Base-by-base conservation (phyloP, 2,329 filamentous ascomycete genomes). In the Neoascochyta sp. region DNA sequence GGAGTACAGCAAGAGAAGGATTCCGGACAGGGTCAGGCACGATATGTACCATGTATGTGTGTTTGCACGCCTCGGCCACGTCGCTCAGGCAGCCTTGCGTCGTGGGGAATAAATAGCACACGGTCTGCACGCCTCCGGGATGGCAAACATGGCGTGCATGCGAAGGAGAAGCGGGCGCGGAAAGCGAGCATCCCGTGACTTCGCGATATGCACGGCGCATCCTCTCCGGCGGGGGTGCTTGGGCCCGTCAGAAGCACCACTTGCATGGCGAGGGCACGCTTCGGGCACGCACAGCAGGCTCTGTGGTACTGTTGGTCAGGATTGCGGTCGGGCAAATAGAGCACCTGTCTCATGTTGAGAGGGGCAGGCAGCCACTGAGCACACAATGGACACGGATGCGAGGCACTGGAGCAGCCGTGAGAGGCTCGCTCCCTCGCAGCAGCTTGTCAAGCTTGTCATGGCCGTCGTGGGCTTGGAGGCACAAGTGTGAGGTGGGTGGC, bases 401-500 rank as follows among this genome's bases (percentile, higher is more conserved):
- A 26, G 24, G 34, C 36, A 43, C 26, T 36, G 36, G 32, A 43
- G 34, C 27, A 39, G 36, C n/a, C 29, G 36, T 33, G 24, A 27
- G 22, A 34, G 22, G 26, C 15, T 21, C 29, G 21, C 30, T 31
- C 36, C 32, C 43, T 42, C 35, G 43, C 39, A 29, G 41, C 20
- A 33, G 18, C 9, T 19, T 18, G 27, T 24, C 25, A 25, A 33
- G 18, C 9, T 19, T 18, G 27, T 24, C 25, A 25, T 39, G 34
- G 30, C 18, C 13, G 28, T 22, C 31, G 33, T 43, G 40, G 34
- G 36, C 27, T 29, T 23, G 23, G 29, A 29, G 32, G 26, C 27
- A 34, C 41, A 34, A 41, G 39, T 40, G 32, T 34, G 36, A 33
- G 41, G 28, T 42, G 36, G 30, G 46, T 47, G 50, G 50, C 47